Conservation (phyloP, 179 eudicot genomes). For the Pouteria campechiana region DNA sequence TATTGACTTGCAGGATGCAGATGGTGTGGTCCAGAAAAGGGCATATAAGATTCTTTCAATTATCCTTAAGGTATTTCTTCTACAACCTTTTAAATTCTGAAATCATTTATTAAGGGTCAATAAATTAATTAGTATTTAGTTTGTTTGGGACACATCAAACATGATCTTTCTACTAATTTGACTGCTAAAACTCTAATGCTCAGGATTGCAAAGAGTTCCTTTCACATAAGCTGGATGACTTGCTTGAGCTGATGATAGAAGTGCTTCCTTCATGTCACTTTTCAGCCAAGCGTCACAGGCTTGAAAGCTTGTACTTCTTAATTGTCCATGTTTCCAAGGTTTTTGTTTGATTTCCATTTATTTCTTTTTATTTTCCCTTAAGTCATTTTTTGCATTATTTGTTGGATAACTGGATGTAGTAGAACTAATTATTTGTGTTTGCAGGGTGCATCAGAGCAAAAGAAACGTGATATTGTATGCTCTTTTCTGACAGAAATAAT, state of each 20-base stretch:
- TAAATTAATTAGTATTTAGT: background rate
- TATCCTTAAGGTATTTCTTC: constrained; percentile 52
- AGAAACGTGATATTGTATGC: constrained; percentile 30
- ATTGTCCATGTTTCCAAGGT: constrained; percentile 73
- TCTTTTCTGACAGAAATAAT: constrained; percentile 82
- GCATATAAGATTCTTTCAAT: constrained; percentile 82
- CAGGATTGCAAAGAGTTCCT: constrained; percentile 58
- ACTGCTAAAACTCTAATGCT: constrained; percentile 6
- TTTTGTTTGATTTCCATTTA: background rate
- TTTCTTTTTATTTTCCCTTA: background rate
- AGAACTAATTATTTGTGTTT: background rate
- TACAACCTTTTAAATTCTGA: background rate
- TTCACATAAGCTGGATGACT: constrained; percentile 43
- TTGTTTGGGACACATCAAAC: background rate
- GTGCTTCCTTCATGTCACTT: constrained; percentile 76
- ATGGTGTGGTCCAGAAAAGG: constrained; percentile 86
- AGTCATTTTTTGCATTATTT: background rate
- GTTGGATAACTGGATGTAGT: background rate
- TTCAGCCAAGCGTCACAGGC: constrained; percentile 92
- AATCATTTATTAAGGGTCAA: background rate
- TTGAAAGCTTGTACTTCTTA: constrained; percentile 71
- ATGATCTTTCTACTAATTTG: background rate
- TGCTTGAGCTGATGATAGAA: constrained; percentile 63
- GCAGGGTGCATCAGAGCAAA: constrained; percentile 62
- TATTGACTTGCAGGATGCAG: constrained; percentile 41